Evolutionary conservation across 257 asterid genomes (phyloP).

Genomic region (Paraleonurus japonicus): DNA sequence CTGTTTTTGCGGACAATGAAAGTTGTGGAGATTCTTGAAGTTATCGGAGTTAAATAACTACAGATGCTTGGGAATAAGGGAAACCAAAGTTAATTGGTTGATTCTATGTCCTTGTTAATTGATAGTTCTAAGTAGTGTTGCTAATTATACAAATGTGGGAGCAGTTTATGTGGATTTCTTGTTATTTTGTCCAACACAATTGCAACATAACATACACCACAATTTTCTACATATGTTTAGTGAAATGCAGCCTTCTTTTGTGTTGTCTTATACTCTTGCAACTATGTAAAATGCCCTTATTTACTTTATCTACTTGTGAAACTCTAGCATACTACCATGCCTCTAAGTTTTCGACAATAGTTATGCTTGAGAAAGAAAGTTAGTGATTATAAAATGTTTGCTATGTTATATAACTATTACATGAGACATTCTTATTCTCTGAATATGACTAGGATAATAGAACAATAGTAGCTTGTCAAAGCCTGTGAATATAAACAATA

Average conservation of each 20-base stretch:
- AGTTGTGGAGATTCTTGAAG: not conserved
- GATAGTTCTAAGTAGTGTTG: not conserved
- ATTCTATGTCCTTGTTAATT: not conserved
- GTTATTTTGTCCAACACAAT: not conserved
- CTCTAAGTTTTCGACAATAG: too few relatives aligned
- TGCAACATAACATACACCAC: not conserved
- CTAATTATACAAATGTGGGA: not conserved
- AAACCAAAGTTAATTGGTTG: not conserved
- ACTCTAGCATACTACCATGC: not conserved
- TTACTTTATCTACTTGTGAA: not conserved
- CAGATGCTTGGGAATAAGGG: not conserved
- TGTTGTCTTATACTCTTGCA: not conserved
- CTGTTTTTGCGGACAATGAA: not conserved
- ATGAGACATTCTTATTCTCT: not conserved
- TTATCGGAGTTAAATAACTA: not conserved
- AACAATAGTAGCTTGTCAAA: not conserved
- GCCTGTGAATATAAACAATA: not conserved
- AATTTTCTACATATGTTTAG: not conserved
- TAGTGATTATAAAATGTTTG: too few relatives aligned
- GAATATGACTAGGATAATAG: not conserved
- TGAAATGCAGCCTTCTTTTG: not conserved
- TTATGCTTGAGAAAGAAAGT: too few relatives aligned
- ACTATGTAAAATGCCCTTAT: not conserved
- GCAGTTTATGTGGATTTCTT: not conserved
- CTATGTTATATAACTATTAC: too few relatives aligned